Base-by-base conservation (phyloP, 1,284 basidiomycete species). In the Apiotrichum montevideense region DNA sequence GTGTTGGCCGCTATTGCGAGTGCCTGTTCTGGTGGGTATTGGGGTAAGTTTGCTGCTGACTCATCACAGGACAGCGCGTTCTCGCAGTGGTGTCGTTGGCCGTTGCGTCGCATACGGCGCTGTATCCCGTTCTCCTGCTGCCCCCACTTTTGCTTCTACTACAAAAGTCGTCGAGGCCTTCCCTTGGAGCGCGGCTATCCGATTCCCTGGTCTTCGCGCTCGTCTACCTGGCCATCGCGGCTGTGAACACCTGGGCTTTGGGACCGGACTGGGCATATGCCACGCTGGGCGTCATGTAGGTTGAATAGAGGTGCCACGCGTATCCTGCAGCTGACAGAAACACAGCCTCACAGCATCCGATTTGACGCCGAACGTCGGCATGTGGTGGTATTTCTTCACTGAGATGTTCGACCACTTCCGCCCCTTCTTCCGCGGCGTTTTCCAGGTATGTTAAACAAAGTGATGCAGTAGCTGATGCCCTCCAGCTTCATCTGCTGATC, bases 351-450 rank as follows among this genome's bases (percentile, higher is more conserved):
- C 80, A 4, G 83, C 93, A 6, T 86, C 87, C 3, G 92, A 95
- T 71, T 76, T 98, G 54, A 91, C 90, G 5, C 96, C 96, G 0
- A 97, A 95, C 67, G 85, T 90, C 7, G 95, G 95, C 3, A 78
- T 98, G 41, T 93, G 90, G 87, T 98, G 96, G 96, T 98, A 98
- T 77, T 98, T 98, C 78, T 97, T 98, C 78, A 97, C 93, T 11
- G 94, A 98, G 74, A 98, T 98, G 87, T 99, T 99, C 66, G 93
- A 97, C 70, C 90, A 98, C 75, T 99, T 98, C 79, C 81, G 94
- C 35, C 83, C 86, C 3, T 98, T 98, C 78, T 99, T 97, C 80
- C 79, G 96, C 15, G 87, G 94, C 80, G 89, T 90, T n/a, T 98
- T 98, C 75, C 91, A 90, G 44, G 90, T 90, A 66, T 15, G 46